Base-by-base conservation (phyloP, 805 yeast species). In the Zygosaccharomyces pseudorouxii region DNA sequence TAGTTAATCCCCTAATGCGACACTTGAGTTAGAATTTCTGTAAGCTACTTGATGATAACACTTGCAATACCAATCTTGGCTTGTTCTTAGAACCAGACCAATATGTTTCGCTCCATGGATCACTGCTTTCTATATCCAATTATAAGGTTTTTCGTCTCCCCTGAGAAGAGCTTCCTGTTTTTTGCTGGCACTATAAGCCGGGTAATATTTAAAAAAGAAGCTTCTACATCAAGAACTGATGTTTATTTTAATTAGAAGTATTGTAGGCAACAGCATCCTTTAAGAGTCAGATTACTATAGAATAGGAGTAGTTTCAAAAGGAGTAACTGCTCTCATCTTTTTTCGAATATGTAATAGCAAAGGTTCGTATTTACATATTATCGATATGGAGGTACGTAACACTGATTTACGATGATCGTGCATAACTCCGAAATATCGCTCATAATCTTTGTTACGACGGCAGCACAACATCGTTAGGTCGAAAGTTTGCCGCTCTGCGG, bases 361-460 rank as follows among this genome's bases (percentile, higher is more conserved):
- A 25, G 11, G 11, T 10, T 10, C 11, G 28, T 25, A 5, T 25
- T 25, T 25, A 25, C 28, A 25, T 25, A 25, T 25, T 25, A 9
- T 10, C 11, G 28, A 25, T 25, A 25, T 10, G 11, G 28, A 25
- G 11, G 28, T 25, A 9, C 11, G 11, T 10, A 25, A 25, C 29
- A 30, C 3, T 40, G 44, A 10, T 11, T 11, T 40, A 28, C 25
- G 11, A 27, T 23, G 20, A 20, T n/a, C 12, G 16, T 43, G 27
- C 37, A 43, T 31, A 31, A 41, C 31, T 41, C 12, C 45, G 45
- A 29, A 29, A 25, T 25, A 25, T 10, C 19, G 31, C 14, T 19
- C 28, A 5, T 18, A 10, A 29, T 41, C 37, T 18, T 16, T 43
- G 27, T 11, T 16, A 16, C n/a, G 14, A 25, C 28, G 10, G 20